Evolutionary conservation across 495 filamentous ascomycete genomes (phyloP).

Genomic region (Beverwykella pulmonaria): DNA sequence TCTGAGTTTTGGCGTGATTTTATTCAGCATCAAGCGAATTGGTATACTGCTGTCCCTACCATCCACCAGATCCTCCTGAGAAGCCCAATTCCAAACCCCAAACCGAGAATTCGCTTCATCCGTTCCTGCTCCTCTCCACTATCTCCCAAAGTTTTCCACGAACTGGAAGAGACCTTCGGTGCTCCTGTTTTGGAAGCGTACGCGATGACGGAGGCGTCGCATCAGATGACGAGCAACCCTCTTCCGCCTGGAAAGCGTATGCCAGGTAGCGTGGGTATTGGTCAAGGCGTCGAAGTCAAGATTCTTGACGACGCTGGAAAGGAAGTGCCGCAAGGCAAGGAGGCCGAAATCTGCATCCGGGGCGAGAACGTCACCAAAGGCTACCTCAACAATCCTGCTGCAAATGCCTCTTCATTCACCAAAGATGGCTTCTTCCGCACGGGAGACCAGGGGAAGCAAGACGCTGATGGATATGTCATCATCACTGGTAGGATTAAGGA

Average conservation of each 20-base stretch:
- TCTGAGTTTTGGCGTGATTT: constrained; percentile 81
- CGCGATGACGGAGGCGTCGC: constrained; percentile 88
- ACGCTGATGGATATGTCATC: constrained; percentile 53
- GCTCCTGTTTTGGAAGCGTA: constrained; percentile 87
- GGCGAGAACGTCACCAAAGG: constrained; percentile 81
- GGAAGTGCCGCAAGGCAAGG: constrained; percentile 61
- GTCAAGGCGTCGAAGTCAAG: constrained; percentile 77
- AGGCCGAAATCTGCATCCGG: constrained; percentile 78
- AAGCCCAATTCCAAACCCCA: constrained; percentile 61
- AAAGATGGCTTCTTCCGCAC: constrained; percentile 76
- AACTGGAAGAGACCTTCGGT: constrained; percentile 68
- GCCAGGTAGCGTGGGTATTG: constrained; percentile 77
- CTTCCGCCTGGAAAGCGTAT: constrained; percentile 70
- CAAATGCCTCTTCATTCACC: constrained; percentile 71
- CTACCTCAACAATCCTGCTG: constrained; percentile 77
- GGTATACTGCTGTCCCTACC: constrained; percentile 87
- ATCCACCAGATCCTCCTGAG: constrained; percentile 88
- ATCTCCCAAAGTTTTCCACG: constrained; percentile 73
- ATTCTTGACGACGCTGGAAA: constrained; percentile 70
- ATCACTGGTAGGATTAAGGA: constrained; percentile 51
- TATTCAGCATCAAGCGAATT: constrained; percentile 68
- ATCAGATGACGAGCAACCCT: constrained; percentile 88
- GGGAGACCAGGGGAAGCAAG: constrained; percentile 77
- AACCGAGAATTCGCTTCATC: constrained; percentile 80
- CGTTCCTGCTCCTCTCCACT: constrained; percentile 82